Conservation (phyloP, 2,329 filamentous ascomycete species). For the Xylaria sp. region DNA sequence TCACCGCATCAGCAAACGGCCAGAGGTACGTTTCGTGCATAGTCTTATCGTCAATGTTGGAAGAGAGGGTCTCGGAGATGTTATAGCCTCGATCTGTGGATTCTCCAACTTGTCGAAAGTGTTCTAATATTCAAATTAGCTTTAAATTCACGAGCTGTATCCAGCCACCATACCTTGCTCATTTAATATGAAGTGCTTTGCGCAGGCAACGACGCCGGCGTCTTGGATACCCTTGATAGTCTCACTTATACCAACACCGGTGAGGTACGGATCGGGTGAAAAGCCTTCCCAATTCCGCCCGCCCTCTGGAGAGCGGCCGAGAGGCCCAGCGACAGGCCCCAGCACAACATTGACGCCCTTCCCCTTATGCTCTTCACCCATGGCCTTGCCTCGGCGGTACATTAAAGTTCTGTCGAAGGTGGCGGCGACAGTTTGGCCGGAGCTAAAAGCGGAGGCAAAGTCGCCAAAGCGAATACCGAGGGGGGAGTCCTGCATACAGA, state of each 20-base stretch:
- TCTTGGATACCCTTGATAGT: slow-evolving; percentile 83
- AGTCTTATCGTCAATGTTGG: slow-evolving; percentile 76
- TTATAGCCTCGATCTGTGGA: slow-evolving; percentile 68
- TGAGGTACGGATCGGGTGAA: slow-evolving; percentile 79
- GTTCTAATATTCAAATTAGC: slow-evolving; percentile 59
- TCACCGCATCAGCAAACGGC: slow-evolving; percentile 80
- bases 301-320: slow-evolving; percentile 74
- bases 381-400: slow-evolving; percentile 74
- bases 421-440: slow-evolving; percentile 82
- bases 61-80: slow-evolving; percentile 67
- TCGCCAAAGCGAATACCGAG: slow-evolving; percentile 81
- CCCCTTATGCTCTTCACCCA: slow-evolving; percentile 75
- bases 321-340: slow-evolving; percentile 77
- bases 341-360: slow-evolving; percentile 81
- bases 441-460: slow-evolving; percentile 81
- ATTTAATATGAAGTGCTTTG: slow-evolving; percentile 77
- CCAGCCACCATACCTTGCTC: slow-evolving; percentile 64
- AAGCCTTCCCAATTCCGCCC: slow-evolving; percentile 78
- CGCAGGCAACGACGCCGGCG: slow-evolving; percentile 80
- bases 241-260: slow-evolving; percentile 76
- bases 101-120: slow-evolving; percentile 73
- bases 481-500: slow-evolving; percentile 91
- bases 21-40: slow-evolving; percentile 81
- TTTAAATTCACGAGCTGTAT: not conserved
- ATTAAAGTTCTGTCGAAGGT: slow-evolving; percentile 81